A percentile compares a stretch with the other conserved stretches of the same genome.
phyloP scores from a whole-genome alignment of 495 filamentous ascomycete genomes.

The Poronia punctata region DNA sequence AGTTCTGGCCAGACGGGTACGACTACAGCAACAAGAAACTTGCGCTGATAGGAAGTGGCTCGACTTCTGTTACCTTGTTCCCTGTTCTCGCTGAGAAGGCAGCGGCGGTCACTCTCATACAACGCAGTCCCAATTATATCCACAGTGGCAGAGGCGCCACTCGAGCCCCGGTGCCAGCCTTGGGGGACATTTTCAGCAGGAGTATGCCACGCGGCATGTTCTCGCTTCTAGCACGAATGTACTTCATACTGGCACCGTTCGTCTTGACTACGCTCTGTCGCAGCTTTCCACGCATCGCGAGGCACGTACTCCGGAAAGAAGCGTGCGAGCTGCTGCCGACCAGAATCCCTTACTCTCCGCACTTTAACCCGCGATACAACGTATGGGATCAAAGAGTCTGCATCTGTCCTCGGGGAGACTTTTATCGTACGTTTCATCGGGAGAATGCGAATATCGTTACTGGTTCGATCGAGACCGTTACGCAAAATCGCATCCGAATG shows the following conservation, averaged over 20 bases:
- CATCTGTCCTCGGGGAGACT: slow-evolving; percentile 54
- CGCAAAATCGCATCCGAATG: slow-evolving; percentile 43
- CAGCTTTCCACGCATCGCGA: slow-evolving; percentile 41
- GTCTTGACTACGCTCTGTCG: slow-evolving; percentile 29
- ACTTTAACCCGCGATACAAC: slow-evolving; percentile 58
- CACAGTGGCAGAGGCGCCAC: too few species aligned
- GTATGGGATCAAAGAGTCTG: slow-evolving; percentile 64
- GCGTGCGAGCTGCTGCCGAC: slow-evolving; percentile 40
- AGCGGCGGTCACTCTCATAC: slow-evolving; percentile 37
- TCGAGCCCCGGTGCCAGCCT: too few species aligned
- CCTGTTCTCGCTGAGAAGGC: slow-evolving; percentile 33
- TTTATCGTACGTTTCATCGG: slow-evolving; percentile 46
- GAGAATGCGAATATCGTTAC: slow-evolving; percentile 53
- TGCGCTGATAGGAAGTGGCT: slow-evolving; percentile 37
- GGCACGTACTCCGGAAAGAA: slow-evolving; percentile 32
- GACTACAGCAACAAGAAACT: slow-evolving; percentile 40
- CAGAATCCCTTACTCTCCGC: slow-evolving; percentile 44
- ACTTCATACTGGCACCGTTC: too few species aligned
- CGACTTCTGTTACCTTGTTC: slow-evolving; percentile 40
- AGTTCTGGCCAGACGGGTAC: slow-evolving; percentile 46
- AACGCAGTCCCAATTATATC: slow-evolving; percentile 44
- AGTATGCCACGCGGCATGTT: too few species aligned
- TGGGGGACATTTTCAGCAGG: too few species aligned
- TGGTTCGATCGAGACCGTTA: slow-evolving; percentile 49
- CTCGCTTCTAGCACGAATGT: too few species aligned